Evolutionary conservation across 257 asterid genomes (phyloP).

Genomic region (Verbascum thapsus): DNA sequence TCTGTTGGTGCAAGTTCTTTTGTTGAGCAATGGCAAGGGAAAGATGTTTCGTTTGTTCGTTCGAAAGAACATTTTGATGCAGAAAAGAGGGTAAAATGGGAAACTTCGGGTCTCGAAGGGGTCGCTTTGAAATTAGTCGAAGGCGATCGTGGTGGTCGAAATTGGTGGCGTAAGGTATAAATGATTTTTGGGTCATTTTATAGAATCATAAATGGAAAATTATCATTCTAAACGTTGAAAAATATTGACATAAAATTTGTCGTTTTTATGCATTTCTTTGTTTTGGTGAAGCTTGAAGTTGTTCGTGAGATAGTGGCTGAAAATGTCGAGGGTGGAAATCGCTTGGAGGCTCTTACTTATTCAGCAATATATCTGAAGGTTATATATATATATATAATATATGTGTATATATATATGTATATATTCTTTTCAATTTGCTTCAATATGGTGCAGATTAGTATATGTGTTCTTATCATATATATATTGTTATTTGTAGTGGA

Average conservation of each 20-base stretch:
- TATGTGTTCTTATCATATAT: slow-evolving; percentile 24
- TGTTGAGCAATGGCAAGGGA: slow-evolving; percentile 98
- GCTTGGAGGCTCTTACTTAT: slow-evolving; percentile 90
- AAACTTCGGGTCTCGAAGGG: slow-evolving; percentile 81
- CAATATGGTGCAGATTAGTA: slow-evolving; percentile 20
- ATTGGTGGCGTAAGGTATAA: no score
- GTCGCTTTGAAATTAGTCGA: slow-evolving; percentile 15
- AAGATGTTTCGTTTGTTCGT: slow-evolving; percentile 59
- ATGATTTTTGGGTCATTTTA: no score
- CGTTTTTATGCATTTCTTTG: slow-evolving; percentile 26
- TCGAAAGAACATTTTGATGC: slow-evolving; percentile 67
- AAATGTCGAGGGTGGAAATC: slow-evolving; percentile 55
- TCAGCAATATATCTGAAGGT: slow-evolving; percentile 97
- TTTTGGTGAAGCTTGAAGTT: slow-evolving; percentile 75
- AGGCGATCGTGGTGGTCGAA: no score
- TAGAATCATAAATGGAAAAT: no score
- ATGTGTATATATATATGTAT: no score
- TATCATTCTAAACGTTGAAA: no score
- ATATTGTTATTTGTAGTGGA: slow-evolving; percentile 66
- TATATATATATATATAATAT: no score
- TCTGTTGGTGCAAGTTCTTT: slow-evolving; percentile 51
- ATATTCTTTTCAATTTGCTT: slow-evolving; percentile 17
- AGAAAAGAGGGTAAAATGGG: slow-evolving; percentile 67
- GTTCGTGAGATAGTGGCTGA: slow-evolving; percentile 76
- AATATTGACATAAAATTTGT: slow-evolving; percentile 18